Base-by-base conservation (phyloP, 1,139 yeast species). In the Protomyces inouyei region DNA sequence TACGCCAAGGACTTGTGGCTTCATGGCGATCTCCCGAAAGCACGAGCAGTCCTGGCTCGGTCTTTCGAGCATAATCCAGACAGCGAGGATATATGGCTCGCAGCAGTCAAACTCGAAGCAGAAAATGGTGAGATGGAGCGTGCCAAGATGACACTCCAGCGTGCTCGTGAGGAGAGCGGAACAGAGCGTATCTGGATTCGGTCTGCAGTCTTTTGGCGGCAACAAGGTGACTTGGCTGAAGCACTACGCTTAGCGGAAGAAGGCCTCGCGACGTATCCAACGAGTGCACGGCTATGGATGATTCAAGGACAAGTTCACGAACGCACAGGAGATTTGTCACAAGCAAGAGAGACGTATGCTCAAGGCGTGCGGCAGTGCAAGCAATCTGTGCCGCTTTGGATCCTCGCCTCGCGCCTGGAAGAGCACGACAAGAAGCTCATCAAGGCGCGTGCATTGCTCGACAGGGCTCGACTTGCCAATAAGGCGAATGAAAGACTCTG, bases 381-480 rank as follows among this genome's bases (percentile, higher is more conserved):
- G 0, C 59, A 73, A 0, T 76, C 77, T 1, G 72, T 78, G 0
- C 69, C 75, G 0, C 69, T 90, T 5, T 89, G 96, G 95, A 73
- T 83, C 0, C 68, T 76, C 2, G 72, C 84, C n/a, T 78, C 91
- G 0, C 69, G 73, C 1, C 68, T 84, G 1, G 87, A 86, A 68
- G 83, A 80, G 64, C 63, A 72, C 0, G 69, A 73, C 5, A 73
- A 80, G 5, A 77, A 80, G 8, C 67, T 74, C 2, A 81, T 86
- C 3, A 79, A 83, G 66, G 93, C 96, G 0, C 81, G 97, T 65
- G 85, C 96, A 0, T 78, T 82, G 1, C 74, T 91, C 16, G 97
- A 90, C 70, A 77, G 83, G 43, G 96, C 90, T 0, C 73, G 88
- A 2, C 70, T 84, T 16, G 77, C 78, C 38, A 82, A 81, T 65